These are phyloP conservation scores for Mortierella sp. DNA, from an alignment of 371 early-diverging fungal species.

Conservation along the genomic window DNA sequence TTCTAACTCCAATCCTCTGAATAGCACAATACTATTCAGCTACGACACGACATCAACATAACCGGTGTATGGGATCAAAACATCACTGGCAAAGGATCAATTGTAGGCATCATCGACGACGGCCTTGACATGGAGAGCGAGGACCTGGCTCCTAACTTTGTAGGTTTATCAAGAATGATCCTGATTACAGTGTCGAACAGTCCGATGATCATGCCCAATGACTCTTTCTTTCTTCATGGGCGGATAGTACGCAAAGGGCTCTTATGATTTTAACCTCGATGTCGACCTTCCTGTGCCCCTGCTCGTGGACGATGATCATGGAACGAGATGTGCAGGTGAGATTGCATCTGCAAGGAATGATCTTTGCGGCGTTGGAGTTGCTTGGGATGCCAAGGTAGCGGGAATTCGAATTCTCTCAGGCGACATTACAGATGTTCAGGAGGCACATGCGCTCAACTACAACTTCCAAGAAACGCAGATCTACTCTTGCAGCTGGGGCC, in stretches of 20 bases:
- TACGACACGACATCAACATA: slow-evolving; percentile 91
- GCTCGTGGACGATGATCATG: slow-evolving; percentile 88
- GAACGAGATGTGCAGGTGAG: slow-evolving; percentile 98
- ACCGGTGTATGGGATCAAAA: slow-evolving; percentile 89
- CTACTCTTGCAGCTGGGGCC: slow-evolving; percentile 96
- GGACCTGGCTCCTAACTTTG: slow-evolving; percentile 92
- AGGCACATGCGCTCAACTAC: slow-evolving; percentile 89
- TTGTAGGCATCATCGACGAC: slow-evolving; percentile 94
- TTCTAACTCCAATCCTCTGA: background rate
- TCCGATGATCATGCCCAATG: background rate
- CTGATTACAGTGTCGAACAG: background rate
- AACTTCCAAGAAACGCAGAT: slow-evolving; percentile 86
- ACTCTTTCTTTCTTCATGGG: background rate
- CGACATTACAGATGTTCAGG: slow-evolving; percentile 86
- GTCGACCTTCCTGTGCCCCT: slow-evolving; percentile 80
- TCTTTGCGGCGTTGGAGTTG: slow-evolving; percentile 96
- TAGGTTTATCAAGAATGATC: slow-evolving; percentile 57
- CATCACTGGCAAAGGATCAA: slow-evolving; percentile 87
- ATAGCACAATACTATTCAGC: slow-evolving; percentile 75
- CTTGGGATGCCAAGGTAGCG: slow-evolving; percentile 88
- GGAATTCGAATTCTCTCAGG: slow-evolving; percentile 94
- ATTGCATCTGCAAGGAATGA: slow-evolving; percentile 92
- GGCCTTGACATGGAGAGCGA: slow-evolving; percentile 89
- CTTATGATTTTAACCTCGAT: slow-evolving; percentile 94
- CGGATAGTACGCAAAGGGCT: slow-evolving; percentile 80